These are phyloP conservation scores for Metrosideros polymorpha DNA, from an alignment of 441 rosid genomes.

Conservation along the genomic window DNA sequence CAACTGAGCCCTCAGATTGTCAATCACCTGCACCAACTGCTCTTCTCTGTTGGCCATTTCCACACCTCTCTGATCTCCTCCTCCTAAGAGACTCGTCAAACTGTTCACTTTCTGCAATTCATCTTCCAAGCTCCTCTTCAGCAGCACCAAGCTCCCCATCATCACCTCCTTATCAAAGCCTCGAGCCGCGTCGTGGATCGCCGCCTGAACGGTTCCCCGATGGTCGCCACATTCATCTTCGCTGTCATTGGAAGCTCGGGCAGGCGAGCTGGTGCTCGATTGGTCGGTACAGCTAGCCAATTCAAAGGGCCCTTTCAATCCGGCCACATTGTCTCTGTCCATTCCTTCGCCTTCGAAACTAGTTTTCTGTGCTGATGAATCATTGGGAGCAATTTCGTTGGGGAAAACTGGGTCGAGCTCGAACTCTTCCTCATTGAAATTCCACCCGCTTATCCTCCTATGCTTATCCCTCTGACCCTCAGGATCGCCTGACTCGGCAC, in stretches of 20 bases:
- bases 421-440: constrained; percentile 60
- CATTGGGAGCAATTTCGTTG: constrained; percentile 9
- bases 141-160: constrained; percentile 32
- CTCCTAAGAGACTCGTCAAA: constrained; percentile 36
- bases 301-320: neutral
- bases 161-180: constrained; percentile 24
- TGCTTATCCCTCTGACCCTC: constrained; percentile 19
- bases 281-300: neutral
- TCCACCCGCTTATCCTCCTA: constrained; percentile 90
- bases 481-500: neutral
- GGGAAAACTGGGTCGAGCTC: constrained; percentile 69
- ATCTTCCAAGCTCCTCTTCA: constrained; percentile 63
- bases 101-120: constrained; percentile 40
- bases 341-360: constrained; percentile 25
- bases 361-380: constrained; percentile 13
- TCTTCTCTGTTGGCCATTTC: constrained; percentile 19
- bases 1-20: constrained; percentile 41
- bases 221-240: neutral
- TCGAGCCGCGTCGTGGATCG: neutral
- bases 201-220: neutral
- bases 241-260: neutral
- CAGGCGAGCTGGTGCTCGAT: constrained; percentile 10
- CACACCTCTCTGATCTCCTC: constrained; percentile 12
- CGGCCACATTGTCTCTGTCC: neutral
- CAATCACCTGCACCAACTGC: constrained; percentile 16